Percentiles rank a stretch among this genome's conserved stretches.
Evolutionary conservation across 306 rosid species (phyloP).

Genomic region (Quercus aquifolioides): DNA sequence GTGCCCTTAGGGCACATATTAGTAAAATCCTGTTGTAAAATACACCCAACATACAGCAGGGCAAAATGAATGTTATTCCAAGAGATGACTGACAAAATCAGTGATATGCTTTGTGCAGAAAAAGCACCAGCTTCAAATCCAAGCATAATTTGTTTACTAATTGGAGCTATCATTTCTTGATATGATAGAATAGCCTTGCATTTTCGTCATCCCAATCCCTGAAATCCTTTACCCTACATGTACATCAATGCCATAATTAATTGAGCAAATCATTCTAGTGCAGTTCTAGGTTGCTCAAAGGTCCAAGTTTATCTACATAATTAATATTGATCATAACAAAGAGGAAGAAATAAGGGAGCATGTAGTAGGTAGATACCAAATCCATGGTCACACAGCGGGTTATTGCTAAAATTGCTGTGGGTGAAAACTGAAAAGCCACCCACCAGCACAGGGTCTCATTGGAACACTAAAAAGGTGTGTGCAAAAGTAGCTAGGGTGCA

Average conservation of each 20-base stretch:
- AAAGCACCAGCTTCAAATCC: background rate
- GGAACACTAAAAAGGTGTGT: background rate
- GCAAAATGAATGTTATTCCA: conserved; percentile 20
- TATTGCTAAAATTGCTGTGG: background rate
- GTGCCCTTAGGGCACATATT: too few relatives aligned
- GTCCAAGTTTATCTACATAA: background rate
- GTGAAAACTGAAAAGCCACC: background rate
- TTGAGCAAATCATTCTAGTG: too few relatives aligned
- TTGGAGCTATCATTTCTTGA: background rate
- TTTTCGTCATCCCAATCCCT: background rate
- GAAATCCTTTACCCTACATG: background rate
- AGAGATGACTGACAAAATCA: conserved; percentile 16
- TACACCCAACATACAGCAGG: conserved; percentile 7
- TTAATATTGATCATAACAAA: background rate
- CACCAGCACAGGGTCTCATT: background rate
- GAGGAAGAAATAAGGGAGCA: background rate
- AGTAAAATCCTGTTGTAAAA: background rate
- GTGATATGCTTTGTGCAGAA: background rate
- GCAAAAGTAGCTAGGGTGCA: background rate
- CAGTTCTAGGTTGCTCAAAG: too few relatives aligned
- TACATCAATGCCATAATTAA: too few relatives aligned
- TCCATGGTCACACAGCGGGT: background rate
- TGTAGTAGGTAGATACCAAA: background rate
- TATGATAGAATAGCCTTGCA: background rate
- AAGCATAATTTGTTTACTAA: background rate